phyloP scores from a whole-genome alignment of 441 rosid species.

The Euphorbia schlechtendalii region DNA sequence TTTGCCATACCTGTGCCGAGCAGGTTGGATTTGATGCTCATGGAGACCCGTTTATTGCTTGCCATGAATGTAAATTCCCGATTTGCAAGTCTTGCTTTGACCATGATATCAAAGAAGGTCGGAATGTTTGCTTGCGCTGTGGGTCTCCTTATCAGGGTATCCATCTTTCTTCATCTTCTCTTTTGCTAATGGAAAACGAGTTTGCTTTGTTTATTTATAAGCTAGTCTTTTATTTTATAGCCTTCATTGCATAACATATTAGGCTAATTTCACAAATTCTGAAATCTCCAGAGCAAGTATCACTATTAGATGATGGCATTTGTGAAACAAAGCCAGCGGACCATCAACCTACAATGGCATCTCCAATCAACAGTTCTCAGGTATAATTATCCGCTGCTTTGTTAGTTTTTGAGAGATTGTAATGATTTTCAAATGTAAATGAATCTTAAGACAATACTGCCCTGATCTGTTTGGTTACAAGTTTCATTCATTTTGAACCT shows the following conservation, averaged over 20 bases:
- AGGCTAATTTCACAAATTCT: neutral
- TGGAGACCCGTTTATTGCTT: constrained; percentile 67
- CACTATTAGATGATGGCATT: constrained; percentile 29
- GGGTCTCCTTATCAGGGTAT: constrained; percentile 70
- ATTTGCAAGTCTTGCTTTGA: constrained; percentile 81
- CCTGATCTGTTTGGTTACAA: neutral
- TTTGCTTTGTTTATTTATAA: no score
- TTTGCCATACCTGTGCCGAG: constrained; percentile 85
- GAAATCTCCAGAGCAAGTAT: constrained; percentile 41
- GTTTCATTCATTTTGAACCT: constrained; percentile 8
- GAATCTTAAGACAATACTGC: neutral
- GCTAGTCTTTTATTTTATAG: no score
- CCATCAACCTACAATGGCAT: constrained; percentile 34
- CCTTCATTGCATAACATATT: neutral
- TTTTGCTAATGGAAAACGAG: neutral
- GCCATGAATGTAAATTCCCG: constrained; percentile 77
- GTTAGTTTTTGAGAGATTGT: neutral
- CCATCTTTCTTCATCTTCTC: neutral
- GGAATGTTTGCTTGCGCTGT: constrained; percentile 73
- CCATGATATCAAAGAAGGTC: constrained; percentile 73
- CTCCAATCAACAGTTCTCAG: constrained; percentile 47
- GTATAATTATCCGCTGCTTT: constrained; percentile 23
- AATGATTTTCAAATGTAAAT: neutral
- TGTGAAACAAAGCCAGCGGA: constrained; percentile 37
- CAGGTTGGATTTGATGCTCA: constrained; percentile 51